Base-by-base conservation (phyloP, 345 rosid genomes). In the Capsella bursapastoris region DNA sequence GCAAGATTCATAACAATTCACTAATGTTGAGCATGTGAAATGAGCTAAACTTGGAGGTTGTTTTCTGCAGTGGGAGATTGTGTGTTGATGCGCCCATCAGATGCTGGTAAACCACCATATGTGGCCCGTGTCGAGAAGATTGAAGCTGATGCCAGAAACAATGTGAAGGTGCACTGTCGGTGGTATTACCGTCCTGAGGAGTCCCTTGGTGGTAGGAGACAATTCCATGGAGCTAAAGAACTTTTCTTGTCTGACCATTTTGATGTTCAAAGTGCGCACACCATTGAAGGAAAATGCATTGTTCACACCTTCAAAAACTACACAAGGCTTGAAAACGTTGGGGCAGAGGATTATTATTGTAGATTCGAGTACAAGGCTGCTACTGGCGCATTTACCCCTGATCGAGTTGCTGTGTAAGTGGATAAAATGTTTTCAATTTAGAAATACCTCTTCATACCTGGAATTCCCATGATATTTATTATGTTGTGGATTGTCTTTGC, bases 161-260 rank as follows among this genome's bases (percentile, higher is more conserved):
- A 87, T 29, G 86, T 89, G 62, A 90, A 88, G 74, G 94, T 90
- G 57, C 90, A 84, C 44, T 89, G 88, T 8, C 81, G 86, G 56
- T 90, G 97, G 97, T 90, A 90, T 57, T 90, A 90, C 66, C 88
- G 94, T 9, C 97, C 97, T 3, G 94, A 90, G 84, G 97, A 90
- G 80, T 90, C 97, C 4, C 81, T 89, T 45, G 97, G 97, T 57
- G 97, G 97, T 40, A 83, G 97, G 67, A 85, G 97, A 63, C 94
- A 88, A 67, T 90, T 89, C 70, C 97, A 90, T 71, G 97, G 97
- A 41, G 90, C 94, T 1, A 90, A 89, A 78, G 97, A 89, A 72
- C 83, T 90, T 12, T 90, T 90, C 77, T 66, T 89, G 71, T 90
- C 97, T 6, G 97, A 90, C 66, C 97, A 90, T 72, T 77, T 41